A percentile compares a stretch with the other conserved stretches of the same genome.
These are phyloP conservation scores for Kazachstania africana DNA, from an alignment of 805 yeast genomes.

Conservation along the genomic window DNA sequence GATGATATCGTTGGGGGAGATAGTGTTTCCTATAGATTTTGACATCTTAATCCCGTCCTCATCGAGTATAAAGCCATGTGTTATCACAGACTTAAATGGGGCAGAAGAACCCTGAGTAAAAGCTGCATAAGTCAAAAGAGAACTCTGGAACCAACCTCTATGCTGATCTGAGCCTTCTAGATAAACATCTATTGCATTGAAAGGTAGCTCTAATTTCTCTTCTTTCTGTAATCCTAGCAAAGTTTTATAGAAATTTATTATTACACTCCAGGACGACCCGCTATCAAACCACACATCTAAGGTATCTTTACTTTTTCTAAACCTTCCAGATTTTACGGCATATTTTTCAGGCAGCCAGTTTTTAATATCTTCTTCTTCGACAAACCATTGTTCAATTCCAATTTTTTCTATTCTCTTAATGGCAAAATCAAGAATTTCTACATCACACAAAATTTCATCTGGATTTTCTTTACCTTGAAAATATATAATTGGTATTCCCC, in stretches of 20 bases:
- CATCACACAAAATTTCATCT: conserved; percentile 52
- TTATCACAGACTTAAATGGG: conserved; percentile 67
- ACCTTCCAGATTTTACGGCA: conserved; percentile 32
- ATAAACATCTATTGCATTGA: conserved; percentile 64
- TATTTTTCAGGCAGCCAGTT: conserved; percentile 61
- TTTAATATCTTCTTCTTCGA: conserved; percentile 25
- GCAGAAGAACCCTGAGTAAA: conserved; percentile 27
- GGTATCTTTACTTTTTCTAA: conserved; percentile 68
- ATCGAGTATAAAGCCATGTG: conserved; percentile 91
- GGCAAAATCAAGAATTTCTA: conserved; percentile 43
- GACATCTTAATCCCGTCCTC: conserved; percentile 86
- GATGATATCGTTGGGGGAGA: conserved; percentile 57
- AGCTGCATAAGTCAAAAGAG: conserved; percentile 68
- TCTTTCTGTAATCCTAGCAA: conserved; percentile 22
- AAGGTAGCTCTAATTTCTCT: conserved; percentile 6
- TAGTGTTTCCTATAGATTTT: conserved; percentile 77
- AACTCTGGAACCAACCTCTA: conserved; percentile 98
- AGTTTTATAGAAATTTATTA: conserved; percentile 26
- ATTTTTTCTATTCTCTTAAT: conserved; percentile 39
- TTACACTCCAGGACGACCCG: conserved; percentile 73
- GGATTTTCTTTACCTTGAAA: conserved; percentile 44
- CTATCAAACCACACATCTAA: conserved; percentile 99
- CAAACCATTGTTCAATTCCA: conserved; percentile 81
- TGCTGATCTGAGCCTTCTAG: conserved; percentile 98
- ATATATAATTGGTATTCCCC: conserved; percentile 98